A percentile compares a stretch with the other conserved stretches of the same genome.
Evolutionary conservation across 768 basidiomycete genomes (phyloP).

Genomic region (Suillus ampliporus): DNA sequence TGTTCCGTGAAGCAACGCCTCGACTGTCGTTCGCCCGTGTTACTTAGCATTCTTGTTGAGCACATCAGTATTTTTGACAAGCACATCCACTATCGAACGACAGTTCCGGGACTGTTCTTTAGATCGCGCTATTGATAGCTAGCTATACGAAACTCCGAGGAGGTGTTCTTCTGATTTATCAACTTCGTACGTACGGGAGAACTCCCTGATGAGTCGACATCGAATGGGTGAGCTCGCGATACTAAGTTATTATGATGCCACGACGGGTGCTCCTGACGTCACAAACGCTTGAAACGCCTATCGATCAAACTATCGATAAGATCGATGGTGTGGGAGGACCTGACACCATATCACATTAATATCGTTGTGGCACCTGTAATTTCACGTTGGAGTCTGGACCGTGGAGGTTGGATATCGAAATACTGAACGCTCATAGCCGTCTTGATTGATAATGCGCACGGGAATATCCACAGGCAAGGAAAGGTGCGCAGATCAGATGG

Average conservation of each 20-base stretch:
- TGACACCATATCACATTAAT: not conserved
- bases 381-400: not conserved
- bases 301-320: not conserved
- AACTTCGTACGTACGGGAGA: conserved; percentile 1
- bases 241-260: not conserved
- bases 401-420: not conserved
- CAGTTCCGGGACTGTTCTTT: not conserved
- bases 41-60: not conserved
- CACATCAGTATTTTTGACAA: not conserved
- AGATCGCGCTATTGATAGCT: conserved; percentile 6
- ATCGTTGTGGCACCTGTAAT: too few species aligned
- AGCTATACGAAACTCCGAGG: not conserved
- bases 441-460: not conserved
- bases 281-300: not conserved
- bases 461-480: not conserved
- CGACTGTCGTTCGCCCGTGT: not conserved
- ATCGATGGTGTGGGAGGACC: not conserved
- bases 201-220: not conserved
- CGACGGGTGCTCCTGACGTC: not conserved
- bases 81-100: not conserved
- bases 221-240: not conserved
- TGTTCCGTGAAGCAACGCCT: not conserved
- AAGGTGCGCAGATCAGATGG: too few species aligned
- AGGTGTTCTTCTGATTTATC: not conserved
- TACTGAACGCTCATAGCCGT: not conserved